Base-by-base conservation (phyloP, 1,139 yeast species). In the Protomyces arabidopsidicola region DNA sequence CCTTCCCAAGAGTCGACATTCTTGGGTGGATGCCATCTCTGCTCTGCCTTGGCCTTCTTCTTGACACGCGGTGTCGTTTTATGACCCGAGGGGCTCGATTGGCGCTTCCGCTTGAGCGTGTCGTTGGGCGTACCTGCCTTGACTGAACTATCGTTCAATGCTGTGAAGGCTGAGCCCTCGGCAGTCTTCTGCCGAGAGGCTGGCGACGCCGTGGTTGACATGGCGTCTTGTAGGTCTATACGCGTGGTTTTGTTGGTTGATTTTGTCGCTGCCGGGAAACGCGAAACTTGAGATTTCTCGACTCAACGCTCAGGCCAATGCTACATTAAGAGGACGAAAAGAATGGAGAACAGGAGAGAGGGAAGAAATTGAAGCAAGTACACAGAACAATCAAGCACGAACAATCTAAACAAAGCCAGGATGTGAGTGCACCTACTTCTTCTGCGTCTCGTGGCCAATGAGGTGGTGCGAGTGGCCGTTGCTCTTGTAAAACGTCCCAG, bases 401-500 rank as follows among this genome's bases (percentile, higher is more conserved):
- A 36, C 16, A 36, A 4, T n/a, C 16, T 36, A 36, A 14, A 9
- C 16, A 36, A 12, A 36, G 4, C 42, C 14, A 6, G 42, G 14
- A 4, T 1, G 42, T 14, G 2, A 2, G 42, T 5, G 42, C 16
- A 36, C 8, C 48, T 42, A 42, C 53, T 50, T 55, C 45, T 60
- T 54, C 38, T 27, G 35, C n/a, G 54, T 27, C 50, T 63, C 65
- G 56, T 78, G 82, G n/a, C 75, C 75, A 8, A 82, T 83, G 65
- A 82, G 73, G 0, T 86, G 84, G 71, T 85, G 89, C 54, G 76
- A 76, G 72, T 85, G 89, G 45, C 82, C 79, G 8, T 80, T 77
- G 16, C 82, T 82, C 69, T 77, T 75, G 36, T 82, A 67, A 6
- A 81, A 72, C 48, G 73, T 71, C 14, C 83, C 84, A 20, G 56